Evolutionary conservation across 2,329 filamentous ascomycete genomes (phyloP), one percentile per base, ranked within the genome.

Genomic region (Aureobasidium leucospermi): DNA sequence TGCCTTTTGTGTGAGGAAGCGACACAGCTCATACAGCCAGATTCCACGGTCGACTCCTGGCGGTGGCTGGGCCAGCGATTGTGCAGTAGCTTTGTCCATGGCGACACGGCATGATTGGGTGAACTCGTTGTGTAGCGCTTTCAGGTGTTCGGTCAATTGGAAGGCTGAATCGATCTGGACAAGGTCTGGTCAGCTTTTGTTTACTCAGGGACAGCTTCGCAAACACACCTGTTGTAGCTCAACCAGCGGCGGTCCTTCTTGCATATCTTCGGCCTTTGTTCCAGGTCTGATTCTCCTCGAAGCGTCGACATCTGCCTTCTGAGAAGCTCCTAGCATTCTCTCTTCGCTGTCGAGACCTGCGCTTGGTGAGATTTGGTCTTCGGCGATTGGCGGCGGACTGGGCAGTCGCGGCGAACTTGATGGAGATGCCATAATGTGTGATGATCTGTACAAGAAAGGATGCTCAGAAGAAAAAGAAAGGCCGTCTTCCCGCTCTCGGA

Each of bases 11-110:
- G 93, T 95, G 61, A 99, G 85, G 72, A 97, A 96, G 62, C 94
- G 91, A 69, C 91, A 96, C 52, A 99, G 87, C 76, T 99, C 94
- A 76, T 97, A 99, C 47, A 97, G 86, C 94, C 94, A 99, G 45
- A 97, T 82, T 9, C 89, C 90, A 65, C 86, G 85, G 70, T 96
- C 91, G 65, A 94, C 86, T 60, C 88, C 87, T 23, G 86, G 81
- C 0, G 94, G 94, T 23, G 92, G 88, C 46, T 86, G 85, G 39
- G 91, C 87, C 41, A 99, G 85, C 66, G 86, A 81, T 58, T 82
- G 76, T 10, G 94, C 92, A 43, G 89, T 87, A 34, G 86, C 81
- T 68, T 88, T 87, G 60, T 83, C 89, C 64, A 97, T 86, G 6
- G 93, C 85, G 45, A 83, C 76, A 1, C 90, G 96, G 71, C 89